These are phyloP conservation scores for Oenanthe javanica DNA, from an alignment of 140 eudicot genomes.

Conservation along the genomic window DNA sequence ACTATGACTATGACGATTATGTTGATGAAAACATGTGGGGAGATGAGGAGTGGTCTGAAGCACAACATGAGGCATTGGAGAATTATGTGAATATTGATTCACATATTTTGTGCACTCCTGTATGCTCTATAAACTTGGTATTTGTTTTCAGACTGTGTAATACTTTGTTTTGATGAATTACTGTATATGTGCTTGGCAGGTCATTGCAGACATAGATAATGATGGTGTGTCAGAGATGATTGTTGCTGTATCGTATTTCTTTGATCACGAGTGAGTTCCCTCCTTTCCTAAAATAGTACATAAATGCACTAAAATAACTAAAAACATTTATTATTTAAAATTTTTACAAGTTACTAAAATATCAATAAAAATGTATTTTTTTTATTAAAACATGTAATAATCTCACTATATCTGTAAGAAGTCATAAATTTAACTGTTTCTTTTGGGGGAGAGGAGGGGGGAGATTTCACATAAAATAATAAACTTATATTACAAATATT, in stretches of 20 bases:
- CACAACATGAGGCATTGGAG: conserved; percentile 68
- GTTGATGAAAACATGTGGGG: conserved; percentile 95
- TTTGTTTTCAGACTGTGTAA: not conserved
- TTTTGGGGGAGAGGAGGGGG: too few species aligned
- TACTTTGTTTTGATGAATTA: conserved; percentile 5
- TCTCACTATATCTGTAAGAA: too few species aligned
- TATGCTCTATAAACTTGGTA: conserved; percentile 29
- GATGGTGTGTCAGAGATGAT: conserved; percentile 96
- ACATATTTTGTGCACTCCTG: conserved; percentile 92
- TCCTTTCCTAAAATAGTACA: conserved; percentile 8
- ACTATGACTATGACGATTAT: conserved; percentile 94
- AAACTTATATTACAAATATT: too few species aligned
- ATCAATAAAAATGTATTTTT: not conserved
- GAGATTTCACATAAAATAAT: too few species aligned
- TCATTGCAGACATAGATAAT: conserved; percentile 88
- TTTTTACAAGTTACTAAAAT: not conserved
- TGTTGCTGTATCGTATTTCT: conserved; percentile 95
- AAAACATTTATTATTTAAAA: not conserved
- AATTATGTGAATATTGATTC: conserved; percentile 87
- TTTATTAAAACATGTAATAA: too few species aligned
- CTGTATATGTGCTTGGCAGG: conserved; percentile 40
- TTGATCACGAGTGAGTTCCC: conserved; percentile 90
- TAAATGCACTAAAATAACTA: not conserved
- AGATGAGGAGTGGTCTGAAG: conserved; percentile 91
- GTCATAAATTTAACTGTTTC: too few species aligned